phyloP scores from a whole-genome alignment of 441 rosid species.

The Erodium trifolium region DNA sequence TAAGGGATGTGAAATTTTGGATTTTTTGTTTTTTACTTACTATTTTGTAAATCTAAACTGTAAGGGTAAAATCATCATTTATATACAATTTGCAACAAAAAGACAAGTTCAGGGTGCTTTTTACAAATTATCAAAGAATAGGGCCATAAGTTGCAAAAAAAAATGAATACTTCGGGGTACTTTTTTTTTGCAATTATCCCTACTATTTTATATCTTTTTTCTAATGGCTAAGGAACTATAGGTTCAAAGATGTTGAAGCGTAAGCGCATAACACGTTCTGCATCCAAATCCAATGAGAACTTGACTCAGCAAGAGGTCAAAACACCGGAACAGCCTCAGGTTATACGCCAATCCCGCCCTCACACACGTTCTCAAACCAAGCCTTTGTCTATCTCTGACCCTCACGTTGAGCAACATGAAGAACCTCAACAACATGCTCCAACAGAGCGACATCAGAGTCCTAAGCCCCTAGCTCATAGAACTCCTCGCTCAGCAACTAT shows the following conservation, averaged over 20 bases:
- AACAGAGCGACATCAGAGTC: background rate
- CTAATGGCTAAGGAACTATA: background rate
- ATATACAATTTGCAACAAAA: no score
- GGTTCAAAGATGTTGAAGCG: background rate
- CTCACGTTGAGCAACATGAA: background rate
- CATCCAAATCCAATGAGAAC: background rate
- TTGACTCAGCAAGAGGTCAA: background rate
- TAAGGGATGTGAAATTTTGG: no score
- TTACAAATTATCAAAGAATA: no score
- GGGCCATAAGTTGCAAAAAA: no score
- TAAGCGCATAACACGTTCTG: background rate
- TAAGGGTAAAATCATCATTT: no score
- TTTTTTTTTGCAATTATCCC: background rate
- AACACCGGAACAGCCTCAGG: background rate
- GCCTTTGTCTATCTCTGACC: background rate
- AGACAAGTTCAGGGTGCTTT: no score
- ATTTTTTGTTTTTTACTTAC: no score
- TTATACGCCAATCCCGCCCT: background rate
- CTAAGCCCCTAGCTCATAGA: background rate
- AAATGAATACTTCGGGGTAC: no score
- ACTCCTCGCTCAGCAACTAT: background rate
- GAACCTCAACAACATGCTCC: background rate
- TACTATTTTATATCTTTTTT: background rate
- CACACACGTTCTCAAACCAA: background rate
- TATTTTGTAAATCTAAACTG: no score